phyloP scores from a whole-genome alignment of 441 rosid species.

The Pelargonium citronellum region DNA sequence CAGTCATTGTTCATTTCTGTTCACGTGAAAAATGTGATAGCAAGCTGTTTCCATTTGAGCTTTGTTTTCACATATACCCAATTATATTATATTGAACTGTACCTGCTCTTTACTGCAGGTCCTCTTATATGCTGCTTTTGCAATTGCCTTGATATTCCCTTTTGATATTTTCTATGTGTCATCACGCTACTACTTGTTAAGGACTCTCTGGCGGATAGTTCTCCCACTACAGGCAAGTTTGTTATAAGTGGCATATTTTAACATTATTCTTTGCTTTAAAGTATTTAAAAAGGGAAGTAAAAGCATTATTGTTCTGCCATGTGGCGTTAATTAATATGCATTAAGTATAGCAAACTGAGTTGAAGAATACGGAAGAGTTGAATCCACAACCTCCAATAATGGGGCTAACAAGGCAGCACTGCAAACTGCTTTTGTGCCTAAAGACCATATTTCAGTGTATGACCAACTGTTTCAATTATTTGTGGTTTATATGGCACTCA shows the following conservation, averaged over 20 bases:
- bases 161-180: conserved; percentile 79
- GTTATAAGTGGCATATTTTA: not conserved
- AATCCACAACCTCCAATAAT: conserved; percentile 1
- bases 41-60: too few relatives aligned
- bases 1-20: conserved; percentile 1
- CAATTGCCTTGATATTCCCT: conserved; percentile 72
- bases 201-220: conserved; percentile 83
- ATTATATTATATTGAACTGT: conserved; percentile 11
- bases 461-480: conserved; percentile 5
- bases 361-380: not conserved
- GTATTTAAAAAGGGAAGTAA: not conserved
- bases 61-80: too few relatives aligned
- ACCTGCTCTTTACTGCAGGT: conserved; percentile 51
- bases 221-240: conserved; percentile 75
- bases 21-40: too few relatives aligned
- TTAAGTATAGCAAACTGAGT: not conserved
- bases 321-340: not conserved
- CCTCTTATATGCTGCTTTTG: conserved; percentile 60
- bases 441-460: not conserved
- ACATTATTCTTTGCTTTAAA: not conserved
- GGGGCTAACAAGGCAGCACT: not conserved
- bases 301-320: not conserved
- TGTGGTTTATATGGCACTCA: conserved; percentile 8
- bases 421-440: not conserved
- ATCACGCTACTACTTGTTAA: conserved; percentile 75